A percentile compares a stretch with the other conserved stretches of the same genome.
phyloP scores from a whole-genome alignment of 495 filamentous ascomycete genomes.

The Xylaria curta region DNA sequence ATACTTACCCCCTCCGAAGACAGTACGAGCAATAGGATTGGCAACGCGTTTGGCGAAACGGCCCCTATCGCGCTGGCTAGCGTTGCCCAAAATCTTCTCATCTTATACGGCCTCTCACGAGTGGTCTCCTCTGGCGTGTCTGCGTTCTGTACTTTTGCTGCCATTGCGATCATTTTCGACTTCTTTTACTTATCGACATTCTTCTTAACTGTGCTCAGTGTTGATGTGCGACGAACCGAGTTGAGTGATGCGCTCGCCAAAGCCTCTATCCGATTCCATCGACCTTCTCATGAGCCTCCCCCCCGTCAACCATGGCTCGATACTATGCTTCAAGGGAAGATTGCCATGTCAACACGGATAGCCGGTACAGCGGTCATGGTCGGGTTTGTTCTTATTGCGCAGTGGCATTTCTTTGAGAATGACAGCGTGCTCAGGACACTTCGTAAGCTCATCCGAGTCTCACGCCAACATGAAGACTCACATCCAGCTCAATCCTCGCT shows the following conservation, averaged over 20 bases:
- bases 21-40: conserved; percentile 64
- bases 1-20: conserved; percentile 67
- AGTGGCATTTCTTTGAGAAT: conserved; percentile 71
- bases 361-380: conserved; percentile 67
- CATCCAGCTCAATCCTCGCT: conserved; percentile 46
- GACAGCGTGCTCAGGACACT: conserved; percentile 54
- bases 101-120: conserved; percentile 62
- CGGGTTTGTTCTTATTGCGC: conserved; percentile 65
- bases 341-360: conserved; percentile 62
- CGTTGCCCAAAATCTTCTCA: conserved; percentile 63
- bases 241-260: conserved; percentile 58
- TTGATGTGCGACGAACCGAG: conserved; percentile 74
- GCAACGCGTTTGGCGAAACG: conserved; percentile 70
- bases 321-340: conserved; percentile 54
- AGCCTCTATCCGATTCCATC: conserved; percentile 45
- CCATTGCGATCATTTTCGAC: conserved; percentile 71
- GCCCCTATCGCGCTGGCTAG: conserved; percentile 68
- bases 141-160: conserved; percentile 73
- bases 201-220: conserved; percentile 74
- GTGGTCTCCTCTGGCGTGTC: conserved; percentile 66
- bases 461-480: conserved; percentile 33
- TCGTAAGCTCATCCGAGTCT: conserved; percentile 44
- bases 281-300: conserved; percentile 28
- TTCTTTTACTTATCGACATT: conserved; percentile 74
- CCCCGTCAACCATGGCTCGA: conserved; percentile 56